Percentiles rank a stretch among this genome's conserved stretches.
Evolutionary conservation across 495 filamentous ascomycete species (phyloP).

Genomic region (Penicillium cosmopolitanum): DNA sequence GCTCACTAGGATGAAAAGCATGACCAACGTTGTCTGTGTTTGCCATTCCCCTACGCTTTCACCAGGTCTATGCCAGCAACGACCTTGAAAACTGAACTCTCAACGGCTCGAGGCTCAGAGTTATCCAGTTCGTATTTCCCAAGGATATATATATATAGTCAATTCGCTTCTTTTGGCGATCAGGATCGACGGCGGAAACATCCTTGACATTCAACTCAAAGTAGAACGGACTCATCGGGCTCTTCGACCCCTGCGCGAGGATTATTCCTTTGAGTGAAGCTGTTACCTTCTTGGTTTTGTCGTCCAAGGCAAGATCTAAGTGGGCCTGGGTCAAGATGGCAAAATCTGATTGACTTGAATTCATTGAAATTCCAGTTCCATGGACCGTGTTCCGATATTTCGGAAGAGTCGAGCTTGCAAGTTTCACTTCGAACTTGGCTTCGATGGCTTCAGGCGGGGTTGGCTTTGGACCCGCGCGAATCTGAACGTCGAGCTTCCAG

Average conservation of each 20-base stretch:
- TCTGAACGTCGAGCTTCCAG: background rate
- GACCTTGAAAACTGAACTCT: background rate
- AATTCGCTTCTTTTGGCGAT: background rate
- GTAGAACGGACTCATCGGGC: background rate
- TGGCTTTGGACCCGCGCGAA: background rate
- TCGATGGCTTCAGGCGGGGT: too few species aligned
- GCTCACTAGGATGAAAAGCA: too few species aligned
- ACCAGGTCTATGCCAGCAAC: background rate
- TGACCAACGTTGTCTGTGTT: background rate
- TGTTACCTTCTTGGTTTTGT: background rate
- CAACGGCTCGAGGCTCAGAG: background rate
- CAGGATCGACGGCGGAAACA: background rate
- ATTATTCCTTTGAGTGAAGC: background rate
- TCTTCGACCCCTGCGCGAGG: background rate
- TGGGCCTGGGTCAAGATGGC: slow-evolving; percentile 1
- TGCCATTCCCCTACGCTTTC: background rate
- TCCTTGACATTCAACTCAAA: background rate
- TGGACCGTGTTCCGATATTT: background rate
- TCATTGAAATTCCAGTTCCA: background rate
- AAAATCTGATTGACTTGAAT: slow-evolving; percentile 3
- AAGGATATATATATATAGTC: background rate
- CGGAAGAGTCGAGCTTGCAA: background rate
- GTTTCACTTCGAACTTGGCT: background rate
- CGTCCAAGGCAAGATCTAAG: background rate
- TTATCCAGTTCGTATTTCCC: background rate